Base-by-base conservation (phyloP, 2,329 filamentous ascomycete species). In the Domatiomyces globalis region DNA sequence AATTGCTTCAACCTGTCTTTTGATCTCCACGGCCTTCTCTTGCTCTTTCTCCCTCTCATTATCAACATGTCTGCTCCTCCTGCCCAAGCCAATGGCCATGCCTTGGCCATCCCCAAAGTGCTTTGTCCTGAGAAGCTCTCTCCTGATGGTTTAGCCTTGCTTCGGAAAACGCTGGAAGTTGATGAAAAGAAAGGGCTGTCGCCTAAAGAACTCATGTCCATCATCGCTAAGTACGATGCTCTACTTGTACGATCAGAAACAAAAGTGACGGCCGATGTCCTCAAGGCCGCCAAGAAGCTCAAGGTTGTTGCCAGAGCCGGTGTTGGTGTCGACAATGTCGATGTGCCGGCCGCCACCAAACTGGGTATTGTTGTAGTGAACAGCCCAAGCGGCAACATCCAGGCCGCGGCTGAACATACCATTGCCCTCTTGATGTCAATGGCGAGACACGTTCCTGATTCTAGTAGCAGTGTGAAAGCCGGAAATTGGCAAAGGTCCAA, bases 241-340 rank as follows among this genome's bases (percentile, higher is more conserved):
- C 74, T 90, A 49, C 85, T 90, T 54, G 81, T 90, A 43, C 81
- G 85, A 2, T 89, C 85, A 39, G 85, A 88, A 67, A 90, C 85
- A 1, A 84, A 88, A 62, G 85, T 90, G 54, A 89, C 83, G 0
- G 75, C 82, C 0, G 70, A 75, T 2, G 73, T 90, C 0, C 73
- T 90, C 10, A 67, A 71, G 10, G 81, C 81, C 1, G 85, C 79
- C 8, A 77, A 73, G 58, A 83, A 79, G 53, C 73, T 90, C 49
- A 83, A 84, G 58, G 85, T 90, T 7, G 84, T 92, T 19, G 86
- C 85, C 2, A 75, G 86, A 54, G 86, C 86, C 10, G 86, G 86
- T 10, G 86, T 90, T 1, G 86, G 84, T 29, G 84, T 90, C 20
- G 85, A 90, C 68, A 89, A 90, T 68, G 85, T 92, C 47, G 74